These are phyloP conservation scores for Vigna nakashimae DNA, from an alignment of 306 rosid species.

Conservation along the genomic window DNA sequence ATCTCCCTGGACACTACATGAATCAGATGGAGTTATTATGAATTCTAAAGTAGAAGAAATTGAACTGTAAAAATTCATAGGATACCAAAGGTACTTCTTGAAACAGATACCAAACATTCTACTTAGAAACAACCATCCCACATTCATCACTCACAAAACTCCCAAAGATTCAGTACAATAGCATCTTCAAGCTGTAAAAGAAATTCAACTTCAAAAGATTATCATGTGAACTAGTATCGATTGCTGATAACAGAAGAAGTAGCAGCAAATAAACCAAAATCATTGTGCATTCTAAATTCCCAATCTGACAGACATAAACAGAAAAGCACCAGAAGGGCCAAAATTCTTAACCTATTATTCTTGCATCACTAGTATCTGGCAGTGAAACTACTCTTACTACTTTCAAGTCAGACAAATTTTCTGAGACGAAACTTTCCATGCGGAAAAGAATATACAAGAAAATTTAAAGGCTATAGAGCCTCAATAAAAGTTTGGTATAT, in stretches of 20 bases:
- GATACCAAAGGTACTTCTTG: neutral
- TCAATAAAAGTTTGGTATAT: no score
- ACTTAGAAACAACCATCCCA: neutral
- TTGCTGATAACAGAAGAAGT: neutral
- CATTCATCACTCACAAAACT: neutral
- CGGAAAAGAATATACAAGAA: neutral
- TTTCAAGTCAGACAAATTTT: neutral
- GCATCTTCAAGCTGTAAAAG: slow-evolving; percentile 23
- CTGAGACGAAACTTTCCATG: neutral
- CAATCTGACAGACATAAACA: neutral
- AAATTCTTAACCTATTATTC: slow-evolving; percentile 14
- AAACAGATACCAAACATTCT: neutral
- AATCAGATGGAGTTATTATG: no score
- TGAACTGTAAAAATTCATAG: no score
- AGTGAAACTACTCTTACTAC: slow-evolving; percentile 17
- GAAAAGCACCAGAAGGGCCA: neutral
- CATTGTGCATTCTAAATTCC: slow-evolving; percentile 23
- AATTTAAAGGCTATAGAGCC: neutral
- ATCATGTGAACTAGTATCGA: neutral
- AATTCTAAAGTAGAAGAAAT: neutral
- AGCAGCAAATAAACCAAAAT: neutral
- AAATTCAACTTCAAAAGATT: neutral
- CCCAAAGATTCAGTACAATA: neutral
- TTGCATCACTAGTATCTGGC: neutral
- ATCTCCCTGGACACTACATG: neutral